Base-by-base conservation (phyloP, 2,329 filamentous ascomycete species). In the Pseudogymnoascus sp. region DNA sequence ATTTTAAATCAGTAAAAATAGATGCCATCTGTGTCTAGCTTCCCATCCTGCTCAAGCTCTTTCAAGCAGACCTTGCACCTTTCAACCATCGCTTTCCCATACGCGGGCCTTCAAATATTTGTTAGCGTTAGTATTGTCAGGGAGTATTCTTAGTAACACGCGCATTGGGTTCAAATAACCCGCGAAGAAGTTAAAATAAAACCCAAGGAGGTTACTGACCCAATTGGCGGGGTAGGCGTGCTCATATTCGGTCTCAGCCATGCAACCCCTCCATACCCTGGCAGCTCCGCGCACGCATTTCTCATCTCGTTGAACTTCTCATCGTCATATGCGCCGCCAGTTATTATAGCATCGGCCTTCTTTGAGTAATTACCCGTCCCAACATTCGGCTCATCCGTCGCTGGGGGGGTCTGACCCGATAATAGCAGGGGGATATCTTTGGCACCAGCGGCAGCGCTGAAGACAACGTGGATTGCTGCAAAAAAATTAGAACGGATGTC, bases 191-290 rank as follows among this genome's bases (percentile, higher is more conserved):
- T 21, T 5, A 15, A 31, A 51, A 15, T 51, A 31, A 7, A n/a
- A 12, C 12, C n/a, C n/a, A 10, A 13, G 27, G 9, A n/a, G 7
- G 2, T 51, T 31, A 51, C 44, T 51, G 7, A 51, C 15, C 65
- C 66, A 2, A 67, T n/a, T 12, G 65, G 63, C n/a, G 64, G 64
- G 8, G 58, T 65, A 5, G 65, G 63, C 9, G 64, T 61, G 27
- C 60, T 62, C 33, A 63, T 58, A 63, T 68, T 65, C 4, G 64
- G 65, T 62, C 62, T 63, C 58, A 68, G 61, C 65, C 65, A 68
- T 21, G 65, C 64, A 2, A 65, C 62, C 17, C 60, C 58, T 59
- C 63, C 63, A 7, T 55, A 51, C 13, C 65, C 65, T 51, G 44
- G 44, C 13, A 51, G 31, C 15, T 51, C n/a, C 12, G 59, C 58